Evolutionary conservation across 2,329 filamentous ascomycete species (phyloP).

Genomic region (Sarocladium oryzae): DNA sequence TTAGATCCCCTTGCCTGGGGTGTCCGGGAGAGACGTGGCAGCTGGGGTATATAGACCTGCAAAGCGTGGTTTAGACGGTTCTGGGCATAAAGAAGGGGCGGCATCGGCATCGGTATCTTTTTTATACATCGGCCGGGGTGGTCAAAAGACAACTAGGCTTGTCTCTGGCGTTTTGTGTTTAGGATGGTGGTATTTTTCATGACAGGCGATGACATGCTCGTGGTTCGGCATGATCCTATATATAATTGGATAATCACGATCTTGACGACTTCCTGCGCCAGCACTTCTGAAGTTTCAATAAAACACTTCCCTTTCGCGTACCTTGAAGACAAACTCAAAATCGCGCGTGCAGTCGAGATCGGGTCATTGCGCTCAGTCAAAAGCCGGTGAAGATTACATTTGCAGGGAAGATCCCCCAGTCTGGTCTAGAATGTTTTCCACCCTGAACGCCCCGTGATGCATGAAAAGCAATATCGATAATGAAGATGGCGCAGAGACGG

Average conservation of each 20-base stretch:
- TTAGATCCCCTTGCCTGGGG: conserved; percentile 60
- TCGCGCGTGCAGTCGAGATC: too few relatives aligned
- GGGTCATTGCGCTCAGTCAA: neutral
- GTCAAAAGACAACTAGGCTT: neutral
- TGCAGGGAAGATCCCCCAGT: neutral
- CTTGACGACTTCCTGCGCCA: too few relatives aligned
- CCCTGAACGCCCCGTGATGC: conserved; percentile 7
- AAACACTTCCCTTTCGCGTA: too few relatives aligned
- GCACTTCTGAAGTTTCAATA: too few relatives aligned
- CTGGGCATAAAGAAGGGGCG: neutral
- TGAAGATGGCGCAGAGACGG: neutral
- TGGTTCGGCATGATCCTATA: neutral
- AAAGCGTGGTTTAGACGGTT: neutral
- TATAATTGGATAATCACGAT: too few relatives aligned
- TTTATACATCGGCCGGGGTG: conserved; percentile 1
- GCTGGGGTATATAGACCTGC: conserved; percentile 57
- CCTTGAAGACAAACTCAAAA: too few relatives aligned
- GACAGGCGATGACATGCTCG: neutral
- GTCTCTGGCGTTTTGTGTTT: neutral
- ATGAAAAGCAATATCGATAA: neutral
- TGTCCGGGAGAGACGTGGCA: conserved; percentile 58
- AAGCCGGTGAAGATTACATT: neutral
- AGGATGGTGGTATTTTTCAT: neutral
- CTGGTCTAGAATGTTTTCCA: neutral
- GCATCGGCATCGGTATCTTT: neutral